Base-by-base conservation (phyloP, 139 green algal species). In the Coelastrella sp. region DNA sequence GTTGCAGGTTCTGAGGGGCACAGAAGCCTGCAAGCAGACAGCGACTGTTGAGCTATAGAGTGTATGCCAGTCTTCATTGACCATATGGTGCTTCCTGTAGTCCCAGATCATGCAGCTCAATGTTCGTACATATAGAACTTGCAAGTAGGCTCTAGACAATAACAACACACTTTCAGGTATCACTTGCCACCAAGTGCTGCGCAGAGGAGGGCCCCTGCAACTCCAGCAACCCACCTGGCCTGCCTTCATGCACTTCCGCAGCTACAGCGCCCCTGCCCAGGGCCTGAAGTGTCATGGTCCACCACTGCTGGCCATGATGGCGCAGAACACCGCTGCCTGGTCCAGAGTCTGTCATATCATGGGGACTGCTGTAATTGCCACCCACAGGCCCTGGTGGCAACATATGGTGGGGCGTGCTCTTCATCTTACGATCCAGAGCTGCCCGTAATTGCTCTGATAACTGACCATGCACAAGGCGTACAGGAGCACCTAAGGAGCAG, bases 231-330 rank as follows among this genome's bases (percentile, higher is more conserved):
- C 17, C 23, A 86, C 80, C 80, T 71, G 80, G 67, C 38, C 41
- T 30, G 17, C 80, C 80, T 63, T 86, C 80, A 27, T 86, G 80
- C 35, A 68, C 67, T 67, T 86, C 67, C 15, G 80, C 80, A n/a
- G 66, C 45, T 13, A 80, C 32, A 41, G 79, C 79, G 2, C 79
- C 62, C 5, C 74, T 23, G 15, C 79, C 79, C n/a, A 85, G 79
- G 4, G 79, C 79, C 79, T 85, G 79, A 40, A 85, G 41, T 9
- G 45, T 40, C 79, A 51, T 62, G 30, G 27, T 77, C 19, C 32
- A 32, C 30, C 21, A 45, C 60, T 51, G 13, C n/a, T 35, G 21
- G 40, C 62, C 8, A 25, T 66, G 25, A 23, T 41, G 43, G 40
- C 35, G 35, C 51, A 59, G 75, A 4, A 21, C 19, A 21, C 35